Base-by-base conservation (phyloP, 805 yeast species). In the Kluyveromyces lactis region DNA sequence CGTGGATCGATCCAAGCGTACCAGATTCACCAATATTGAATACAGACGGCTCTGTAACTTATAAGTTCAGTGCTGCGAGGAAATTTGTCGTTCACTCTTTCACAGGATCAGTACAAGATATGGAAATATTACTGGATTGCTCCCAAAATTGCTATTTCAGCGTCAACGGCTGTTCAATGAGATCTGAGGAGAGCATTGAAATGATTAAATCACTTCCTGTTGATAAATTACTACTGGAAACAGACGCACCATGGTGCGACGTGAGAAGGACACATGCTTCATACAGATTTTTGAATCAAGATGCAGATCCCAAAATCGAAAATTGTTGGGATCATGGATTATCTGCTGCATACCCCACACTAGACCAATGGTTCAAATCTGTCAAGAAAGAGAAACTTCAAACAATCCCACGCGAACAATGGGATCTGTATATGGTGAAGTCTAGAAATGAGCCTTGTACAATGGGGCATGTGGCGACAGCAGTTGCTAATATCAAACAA, bases 221-320 rank as follows among this genome's bases (percentile, higher is more conserved):
- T 7, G 75, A 78, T 4, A 72, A 69, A 51, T 58, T 92, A 31
- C 62, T 90, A 71, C 72, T 92, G 8, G 99, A 92, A 56, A 90
- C 97, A 0, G 98, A 92, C 62, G 87, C 97, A 3, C 98, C 99
- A 1, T 92, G 98, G 98, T 92, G 99, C 65, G 97, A 89, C 55
- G 76, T 92, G 33, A 70, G 94, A 42, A 83, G 76, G 48, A 72
- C 92, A 8, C 95, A 86, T 56, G 86, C 86, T 2, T 73, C 92
- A 12, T 77, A 74, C 60, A 64, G 74, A 45, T 71, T 66, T 45
- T 55, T 87, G 23, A 62, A 77, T 0, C 52, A 64, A 7, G 73
- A 36, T 31, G 23, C 17, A 13, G 40, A 75, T 45, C 85, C 85
- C 3, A 78, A 75, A 51, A 63, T 58, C 12, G 67, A 31, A 43